Evolutionary conservation across 225 moss, liverwort and hornwort genomes (phyloP).

Genomic region (Antitrichia curtipendula): DNA sequence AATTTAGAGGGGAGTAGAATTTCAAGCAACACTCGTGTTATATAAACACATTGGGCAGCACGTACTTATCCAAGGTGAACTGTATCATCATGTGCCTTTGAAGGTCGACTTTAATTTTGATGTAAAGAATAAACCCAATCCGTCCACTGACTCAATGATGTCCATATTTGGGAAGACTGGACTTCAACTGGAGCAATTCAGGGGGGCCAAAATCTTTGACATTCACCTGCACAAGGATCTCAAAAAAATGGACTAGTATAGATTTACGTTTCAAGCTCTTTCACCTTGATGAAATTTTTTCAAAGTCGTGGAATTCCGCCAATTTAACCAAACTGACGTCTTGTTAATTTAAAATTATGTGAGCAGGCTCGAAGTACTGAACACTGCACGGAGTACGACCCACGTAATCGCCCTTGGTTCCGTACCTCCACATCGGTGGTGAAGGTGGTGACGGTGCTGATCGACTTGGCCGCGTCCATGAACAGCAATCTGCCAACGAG

Average conservation of each 20-base stretch:
- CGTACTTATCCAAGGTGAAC: background rate
- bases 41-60: background rate
- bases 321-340: background rate
- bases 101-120: background rate
- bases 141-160: background rate
- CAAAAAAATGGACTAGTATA: no score
- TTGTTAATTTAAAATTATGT: no score
- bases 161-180: background rate
- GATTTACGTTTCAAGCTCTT: background rate
- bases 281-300: no score
- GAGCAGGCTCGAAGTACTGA: background rate
- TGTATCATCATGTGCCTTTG: background rate
- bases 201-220: background rate
- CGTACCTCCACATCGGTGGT: background rate
- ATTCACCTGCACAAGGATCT: background rate
- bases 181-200: background rate
- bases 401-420: background rate
- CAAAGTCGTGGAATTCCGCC: no score
- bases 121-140: background rate
- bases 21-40: no score
- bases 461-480: conserved; percentile 1
- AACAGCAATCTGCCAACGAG: background rate
- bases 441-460: conserved; percentile 5
- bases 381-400: background rate
- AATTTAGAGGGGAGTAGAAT: background rate